Evolutionary conservation across 1,284 basidiomycete species (phyloP).

Genomic region (Volvariella volvacea): DNA sequence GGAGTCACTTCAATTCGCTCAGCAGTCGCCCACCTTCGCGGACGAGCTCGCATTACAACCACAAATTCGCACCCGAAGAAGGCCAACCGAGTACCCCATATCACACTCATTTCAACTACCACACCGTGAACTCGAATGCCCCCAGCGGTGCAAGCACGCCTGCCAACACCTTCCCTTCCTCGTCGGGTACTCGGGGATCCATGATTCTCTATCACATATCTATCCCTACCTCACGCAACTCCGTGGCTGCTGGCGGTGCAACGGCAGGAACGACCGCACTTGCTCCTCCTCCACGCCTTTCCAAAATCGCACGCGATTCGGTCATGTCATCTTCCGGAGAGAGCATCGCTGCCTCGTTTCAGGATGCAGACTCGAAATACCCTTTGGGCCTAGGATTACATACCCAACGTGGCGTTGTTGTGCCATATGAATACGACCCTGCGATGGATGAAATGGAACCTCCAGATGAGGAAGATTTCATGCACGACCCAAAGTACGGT

Average conservation of each 20-base stretch:
- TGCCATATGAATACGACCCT: slow-evolving; percentile 67
- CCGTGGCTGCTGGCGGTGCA: too few relatives aligned
- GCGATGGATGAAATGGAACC: slow-evolving; percentile 48
- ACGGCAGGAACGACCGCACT: too few relatives aligned
- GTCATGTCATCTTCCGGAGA: too few relatives aligned
- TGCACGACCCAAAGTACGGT: slow-evolving; percentile 45
- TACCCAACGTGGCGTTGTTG: slow-evolving; percentile 34
- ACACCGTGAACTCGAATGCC: slow-evolving; percentile 10
- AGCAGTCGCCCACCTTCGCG: slow-evolving; percentile 30
- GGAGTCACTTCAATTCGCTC: slow-evolving; percentile 12
- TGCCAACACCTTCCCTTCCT: not conserved
- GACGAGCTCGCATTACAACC: slow-evolving; percentile 22
- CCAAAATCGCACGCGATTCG: too few relatives aligned
- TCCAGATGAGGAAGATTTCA: slow-evolving; percentile 56
- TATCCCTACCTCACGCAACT: too few relatives aligned
- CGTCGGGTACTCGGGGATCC: slow-evolving; percentile 2
- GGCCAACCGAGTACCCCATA: slow-evolving; percentile 5
- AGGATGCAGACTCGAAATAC: slow-evolving; percentile 49
- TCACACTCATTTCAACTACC: slow-evolving; percentile 8
- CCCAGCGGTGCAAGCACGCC: not conserved
- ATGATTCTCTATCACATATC: slow-evolving; percentile 4
- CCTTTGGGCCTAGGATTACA: slow-evolving; percentile 37
- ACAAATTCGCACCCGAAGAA: slow-evolving; percentile 11
- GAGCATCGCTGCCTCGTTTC: too few relatives aligned
- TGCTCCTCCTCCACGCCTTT: too few relatives aligned